phyloP scores from a whole-genome alignment of 192 early-diverging fungal genomes.

The Mortierella claussenii region DNA sequence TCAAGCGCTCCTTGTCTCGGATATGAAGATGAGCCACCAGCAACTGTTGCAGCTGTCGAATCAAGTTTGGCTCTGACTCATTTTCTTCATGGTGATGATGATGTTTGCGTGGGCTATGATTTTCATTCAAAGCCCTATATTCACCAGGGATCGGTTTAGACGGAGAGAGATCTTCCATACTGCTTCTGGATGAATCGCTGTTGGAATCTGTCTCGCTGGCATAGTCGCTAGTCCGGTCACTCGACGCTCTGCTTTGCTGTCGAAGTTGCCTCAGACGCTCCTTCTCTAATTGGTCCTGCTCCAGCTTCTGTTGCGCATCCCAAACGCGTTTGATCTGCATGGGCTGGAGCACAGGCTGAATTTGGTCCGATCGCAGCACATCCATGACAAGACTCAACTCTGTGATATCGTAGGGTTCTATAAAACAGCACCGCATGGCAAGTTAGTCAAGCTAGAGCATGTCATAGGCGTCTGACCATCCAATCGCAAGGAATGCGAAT shows the following conservation, averaged over 20 bases:
- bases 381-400: constrained; percentile 41
- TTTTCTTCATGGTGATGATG: neutral
- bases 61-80: constrained; percentile 18
- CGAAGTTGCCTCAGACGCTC: constrained; percentile 1
- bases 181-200: neutral
- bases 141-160: neutral
- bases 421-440: too few species aligned
- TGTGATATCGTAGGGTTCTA: constrained; percentile 45
- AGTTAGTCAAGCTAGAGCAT: too few species aligned
- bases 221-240: neutral
- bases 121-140: too few species aligned
- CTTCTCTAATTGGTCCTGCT: constrained; percentile 13
- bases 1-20: constrained; percentile 62
- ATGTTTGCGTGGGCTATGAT: neutral
- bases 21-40: constrained; percentile 59
- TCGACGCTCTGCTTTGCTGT: neutral
- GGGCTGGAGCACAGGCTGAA: constrained; percentile 23
- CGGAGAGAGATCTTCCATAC: neutral
- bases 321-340: constrained; percentile 34
- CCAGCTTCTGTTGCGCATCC: constrained; percentile 29
- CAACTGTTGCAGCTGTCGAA: constrained; percentile 54
- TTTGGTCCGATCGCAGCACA: constrained; percentile 21
- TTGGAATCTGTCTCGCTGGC: neutral
- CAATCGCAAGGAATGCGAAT: too few species aligned
- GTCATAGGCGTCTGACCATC: too few species aligned